Conservation (phyloP, 164 flowering plant genomes). For the Protea cynaroides region DNA sequence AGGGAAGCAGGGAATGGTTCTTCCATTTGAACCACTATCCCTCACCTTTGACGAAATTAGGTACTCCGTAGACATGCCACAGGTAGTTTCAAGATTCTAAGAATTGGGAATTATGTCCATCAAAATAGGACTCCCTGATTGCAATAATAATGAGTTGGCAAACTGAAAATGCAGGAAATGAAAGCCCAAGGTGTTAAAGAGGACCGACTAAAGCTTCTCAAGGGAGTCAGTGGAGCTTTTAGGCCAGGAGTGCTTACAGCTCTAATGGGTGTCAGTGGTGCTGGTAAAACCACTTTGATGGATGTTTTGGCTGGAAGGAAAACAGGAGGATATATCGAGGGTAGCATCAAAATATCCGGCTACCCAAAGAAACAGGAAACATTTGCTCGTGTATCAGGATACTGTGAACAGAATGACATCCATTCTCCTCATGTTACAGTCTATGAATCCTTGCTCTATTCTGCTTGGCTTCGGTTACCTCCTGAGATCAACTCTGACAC, state of each 20-base stretch:
- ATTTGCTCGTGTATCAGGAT: conserved; percentile 16
- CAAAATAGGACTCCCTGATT: neutral
- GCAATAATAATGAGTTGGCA: neutral
- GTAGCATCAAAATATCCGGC: neutral
- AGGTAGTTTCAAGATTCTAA: conserved; percentile 13
- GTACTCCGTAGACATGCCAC: conserved; percentile 46
- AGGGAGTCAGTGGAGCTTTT: conserved; percentile 27
- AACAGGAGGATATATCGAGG: neutral
- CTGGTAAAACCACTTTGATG: neutral
- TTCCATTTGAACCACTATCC: conserved; percentile 59
- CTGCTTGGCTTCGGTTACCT: conserved; percentile 29
- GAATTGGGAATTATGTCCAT: neutral
- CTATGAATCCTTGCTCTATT: conserved; percentile 32
- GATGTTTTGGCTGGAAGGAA: conserved; percentile 1
- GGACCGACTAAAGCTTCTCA: conserved; percentile 35
- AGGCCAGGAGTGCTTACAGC: neutral
- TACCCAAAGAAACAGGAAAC: neutral
- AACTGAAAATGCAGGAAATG: conserved; percentile 23
- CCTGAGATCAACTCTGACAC: conserved; percentile 16
- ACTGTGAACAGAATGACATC: conserved; percentile 41
- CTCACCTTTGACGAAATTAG: conserved; percentile 53
- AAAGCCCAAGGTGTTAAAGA: conserved; percentile 43
- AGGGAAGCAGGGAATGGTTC: conserved; percentile 58
- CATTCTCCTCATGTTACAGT: conserved; percentile 44
- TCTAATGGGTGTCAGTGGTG: neutral